These are phyloP conservation scores for Pneumocystis wakefieldiae DNA, from an alignment of 1,139 yeast genomes.

Conservation along the genomic window DNA sequence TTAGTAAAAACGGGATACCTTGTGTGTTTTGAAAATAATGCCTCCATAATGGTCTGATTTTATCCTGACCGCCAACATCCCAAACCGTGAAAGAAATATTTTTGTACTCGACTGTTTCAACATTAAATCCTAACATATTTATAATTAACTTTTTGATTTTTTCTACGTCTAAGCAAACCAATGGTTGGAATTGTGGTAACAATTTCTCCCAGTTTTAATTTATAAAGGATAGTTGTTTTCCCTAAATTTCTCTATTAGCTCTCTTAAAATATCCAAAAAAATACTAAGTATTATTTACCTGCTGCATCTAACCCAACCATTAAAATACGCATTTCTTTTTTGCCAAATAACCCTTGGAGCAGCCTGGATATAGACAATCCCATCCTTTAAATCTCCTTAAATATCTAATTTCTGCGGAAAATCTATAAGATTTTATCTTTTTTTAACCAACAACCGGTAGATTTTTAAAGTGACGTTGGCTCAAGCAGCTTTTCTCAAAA, in stretches of 20 bases:
- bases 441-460: too few relatives aligned
- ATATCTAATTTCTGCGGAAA: too few relatives aligned
- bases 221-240: constrained; percentile 57
- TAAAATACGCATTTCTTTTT: constrained; percentile 64
- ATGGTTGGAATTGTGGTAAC: constrained; percentile 89
- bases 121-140: constrained; percentile 40
- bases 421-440: too few relatives aligned
- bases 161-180: constrained; percentile 22
- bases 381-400: constrained; percentile 28
- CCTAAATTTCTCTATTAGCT: constrained; percentile 17
- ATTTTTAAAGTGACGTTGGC: too few relatives aligned
- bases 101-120: constrained; percentile 81
- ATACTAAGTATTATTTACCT: background rate
- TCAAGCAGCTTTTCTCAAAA: too few relatives aligned
- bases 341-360: constrained; percentile 59
- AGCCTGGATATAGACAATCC: constrained; percentile 81
- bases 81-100: constrained; percentile 88
- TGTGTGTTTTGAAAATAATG: constrained; percentile 30
- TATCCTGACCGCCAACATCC: constrained; percentile 98
- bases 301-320: constrained; percentile 64
- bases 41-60: constrained; percentile 91
- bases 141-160: too few relatives aligned
- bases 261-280: too few relatives aligned
- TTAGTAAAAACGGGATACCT: background rate
- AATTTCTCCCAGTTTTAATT: constrained; percentile 78